Conservation (phyloP, 768 basidiomycete genomes). For the Phanerodontia chrysosporium region DNA sequence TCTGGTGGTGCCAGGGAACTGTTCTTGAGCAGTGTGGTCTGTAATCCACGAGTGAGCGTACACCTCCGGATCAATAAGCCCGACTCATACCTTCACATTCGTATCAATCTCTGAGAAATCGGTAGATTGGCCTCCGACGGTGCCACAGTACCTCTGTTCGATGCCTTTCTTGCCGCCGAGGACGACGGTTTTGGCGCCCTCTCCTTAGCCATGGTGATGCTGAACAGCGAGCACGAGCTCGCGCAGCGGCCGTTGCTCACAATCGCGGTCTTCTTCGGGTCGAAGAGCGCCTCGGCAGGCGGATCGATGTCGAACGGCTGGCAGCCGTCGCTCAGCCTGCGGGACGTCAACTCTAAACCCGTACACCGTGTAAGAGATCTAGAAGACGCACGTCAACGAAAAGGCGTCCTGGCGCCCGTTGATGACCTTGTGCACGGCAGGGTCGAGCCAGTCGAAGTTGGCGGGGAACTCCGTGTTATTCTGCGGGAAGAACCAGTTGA, state of each 20-base stretch:
- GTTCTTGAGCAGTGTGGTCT: slow-evolving; percentile 52
- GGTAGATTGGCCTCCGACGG: slow-evolving; percentile 59
- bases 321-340: slow-evolving; percentile 31
- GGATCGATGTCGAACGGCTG: slow-evolving; percentile 31
- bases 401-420: slow-evolving; percentile 50
- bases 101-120: slow-evolving; percentile 57
- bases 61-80: neutral
- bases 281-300: slow-evolving; percentile 44
- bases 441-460: slow-evolving; percentile 43
- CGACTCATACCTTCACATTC: slow-evolving; percentile 46
- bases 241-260: slow-evolving; percentile 48
- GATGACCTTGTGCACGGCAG: slow-evolving; percentile 36
- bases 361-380: neutral
- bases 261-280: slow-evolving; percentile 45
- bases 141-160: slow-evolving; percentile 55
- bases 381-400: slow-evolving; percentile 32
- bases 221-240: slow-evolving; percentile 24
- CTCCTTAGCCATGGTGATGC: slow-evolving; percentile 53
- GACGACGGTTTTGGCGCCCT: slow-evolving; percentile 54
- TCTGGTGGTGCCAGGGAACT: slow-evolving; percentile 54
- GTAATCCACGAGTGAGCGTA: slow-evolving; percentile 4
- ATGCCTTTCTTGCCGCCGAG: slow-evolving; percentile 46
- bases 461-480: slow-evolving; percentile 40
- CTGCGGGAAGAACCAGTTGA: slow-evolving; percentile 41
- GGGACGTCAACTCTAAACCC: neutral